A percentile compares a stretch with the other conserved stretches of the same genome.
phyloP scores from a whole-genome alignment of 2,329 filamentous ascomycete species.

The Polytolypa hystricis region DNA sequence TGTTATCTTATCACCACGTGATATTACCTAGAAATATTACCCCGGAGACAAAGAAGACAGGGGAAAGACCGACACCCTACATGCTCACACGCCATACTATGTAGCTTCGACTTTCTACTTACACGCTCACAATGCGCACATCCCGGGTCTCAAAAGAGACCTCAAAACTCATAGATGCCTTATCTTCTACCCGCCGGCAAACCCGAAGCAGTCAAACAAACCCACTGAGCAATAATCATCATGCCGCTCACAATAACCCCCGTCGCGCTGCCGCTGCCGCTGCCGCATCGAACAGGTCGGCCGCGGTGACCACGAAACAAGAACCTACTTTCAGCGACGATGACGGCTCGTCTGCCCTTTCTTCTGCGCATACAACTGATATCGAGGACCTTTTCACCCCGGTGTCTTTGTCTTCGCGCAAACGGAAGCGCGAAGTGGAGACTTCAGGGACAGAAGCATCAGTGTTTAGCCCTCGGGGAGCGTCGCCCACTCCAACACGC shows the following conservation, averaged over 20 bases:
- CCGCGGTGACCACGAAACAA: constrained; percentile 25
- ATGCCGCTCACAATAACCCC: constrained; percentile 17
- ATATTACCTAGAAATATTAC: too few relatives aligned
- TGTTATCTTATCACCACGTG: too few relatives aligned
- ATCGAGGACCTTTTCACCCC: constrained; percentile 46
- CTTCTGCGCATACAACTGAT: constrained; percentile 33
- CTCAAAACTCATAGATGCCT: constrained; percentile 42
- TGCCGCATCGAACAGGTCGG: constrained; percentile 7
- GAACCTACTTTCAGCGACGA: constrained; percentile 20
- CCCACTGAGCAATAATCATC: constrained; percentile 16
- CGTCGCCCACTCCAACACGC: constrained; percentile 8
- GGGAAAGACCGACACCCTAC: too few relatives aligned
- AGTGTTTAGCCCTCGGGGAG: constrained; percentile 1
- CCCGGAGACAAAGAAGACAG: too few relatives aligned
- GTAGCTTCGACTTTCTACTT: too few relatives aligned
- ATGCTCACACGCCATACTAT: too few relatives aligned
- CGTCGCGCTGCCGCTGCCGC: constrained; percentile 14
- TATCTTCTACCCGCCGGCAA: constrained; percentile 32
- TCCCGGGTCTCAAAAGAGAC: constrained; percentile 50
- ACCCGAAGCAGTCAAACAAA: constrained; percentile 17
- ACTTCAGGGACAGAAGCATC: constrained; percentile 19
- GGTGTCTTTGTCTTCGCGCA: constrained; percentile 24
- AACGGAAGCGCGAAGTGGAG: constrained; percentile 42
- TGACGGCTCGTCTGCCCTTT: constrained; percentile 21
- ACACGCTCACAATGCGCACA: constrained; percentile 49